Conservation (phyloP, 2,329 filamentous ascomycete genomes). For the Cladosporium sp. region DNA sequence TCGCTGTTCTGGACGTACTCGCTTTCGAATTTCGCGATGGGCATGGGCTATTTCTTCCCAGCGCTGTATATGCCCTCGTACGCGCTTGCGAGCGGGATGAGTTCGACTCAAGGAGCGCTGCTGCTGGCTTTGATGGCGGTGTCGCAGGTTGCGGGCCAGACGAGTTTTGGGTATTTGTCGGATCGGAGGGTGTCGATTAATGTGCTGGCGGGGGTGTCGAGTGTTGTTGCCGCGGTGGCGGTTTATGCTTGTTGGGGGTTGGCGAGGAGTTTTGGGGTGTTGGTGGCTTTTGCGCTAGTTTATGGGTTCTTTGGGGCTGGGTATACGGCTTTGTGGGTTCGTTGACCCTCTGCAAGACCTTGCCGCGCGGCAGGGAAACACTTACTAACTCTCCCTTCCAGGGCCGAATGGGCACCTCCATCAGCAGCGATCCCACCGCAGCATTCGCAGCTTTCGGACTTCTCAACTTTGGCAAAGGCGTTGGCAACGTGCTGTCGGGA, state of each 20-base stretch:
- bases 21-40: constrained; percentile 39
- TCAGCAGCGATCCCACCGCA: constrained; percentile 25
- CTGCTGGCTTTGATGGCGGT: constrained; percentile 41
- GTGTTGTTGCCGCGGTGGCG: constrained; percentile 43
- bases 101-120: constrained; percentile 30
- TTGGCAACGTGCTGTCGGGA: constrained; percentile 31
- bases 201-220: constrained; percentile 39
- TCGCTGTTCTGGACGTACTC: constrained; percentile 38
- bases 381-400: background rate
- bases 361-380: background rate
- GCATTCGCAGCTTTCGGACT: constrained; percentile 28
- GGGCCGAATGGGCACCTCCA: constrained; percentile 28
- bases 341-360: background rate
- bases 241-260: constrained; percentile 52
- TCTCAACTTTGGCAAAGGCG: constrained; percentile 30
- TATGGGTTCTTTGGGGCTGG: constrained; percentile 50
- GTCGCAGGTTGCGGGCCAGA: constrained; percentile 38
- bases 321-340: constrained; percentile 37
- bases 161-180: constrained; percentile 40
- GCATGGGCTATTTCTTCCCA: constrained; percentile 43
- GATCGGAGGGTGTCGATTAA: constrained; percentile 38
- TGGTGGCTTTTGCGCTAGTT: constrained; percentile 44
- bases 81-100: constrained; percentile 33
- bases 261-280: constrained; percentile 36
- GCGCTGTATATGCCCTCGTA: constrained; percentile 42